A percentile compares a stretch with the other conserved stretches of the same genome.
Conservation (phyloP, 1,284 basidiomycete genomes). For the Cutaneotrichosporon arboriforme region DNA sequence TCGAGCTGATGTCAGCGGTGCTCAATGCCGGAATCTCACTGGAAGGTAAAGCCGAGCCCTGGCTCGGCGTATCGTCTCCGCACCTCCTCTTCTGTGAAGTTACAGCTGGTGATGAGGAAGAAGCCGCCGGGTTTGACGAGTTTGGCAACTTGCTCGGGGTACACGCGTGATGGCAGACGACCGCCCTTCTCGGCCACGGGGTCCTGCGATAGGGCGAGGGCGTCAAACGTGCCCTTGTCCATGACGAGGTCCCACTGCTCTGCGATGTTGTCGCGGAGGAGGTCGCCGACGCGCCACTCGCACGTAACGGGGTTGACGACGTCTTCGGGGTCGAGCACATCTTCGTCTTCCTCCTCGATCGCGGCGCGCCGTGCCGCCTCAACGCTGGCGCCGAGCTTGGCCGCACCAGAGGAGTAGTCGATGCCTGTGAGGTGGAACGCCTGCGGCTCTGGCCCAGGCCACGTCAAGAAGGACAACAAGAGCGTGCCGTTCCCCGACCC, state of each 20-base stretch:
- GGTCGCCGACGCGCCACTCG: conserved; percentile 40
- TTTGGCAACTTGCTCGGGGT: conserved; percentile 40
- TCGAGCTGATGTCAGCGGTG: conserved; percentile 22
- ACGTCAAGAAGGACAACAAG: conserved; percentile 45
- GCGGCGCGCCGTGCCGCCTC: conserved; percentile 25
- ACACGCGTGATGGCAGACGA: conserved; percentile 39
- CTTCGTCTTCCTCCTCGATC: conserved; percentile 17
- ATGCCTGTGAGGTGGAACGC: conserved; percentile 43
- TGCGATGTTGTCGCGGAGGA: conserved; percentile 33
- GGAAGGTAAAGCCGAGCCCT: conserved; percentile 15
- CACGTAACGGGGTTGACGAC: conserved; percentile 31
- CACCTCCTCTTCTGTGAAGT: conserved; percentile 48
- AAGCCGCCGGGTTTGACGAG: conserved; percentile 41
- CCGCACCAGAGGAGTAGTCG: conserved; percentile 42
- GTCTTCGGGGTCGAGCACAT: conserved; percentile 33
- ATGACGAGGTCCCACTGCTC: conserved; percentile 47
- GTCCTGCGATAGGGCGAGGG: conserved; percentile 39
- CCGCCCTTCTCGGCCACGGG: conserved; percentile 28
- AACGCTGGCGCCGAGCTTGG: conserved; percentile 31
- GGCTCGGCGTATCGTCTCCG: conserved; percentile 35
- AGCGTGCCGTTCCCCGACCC: conserved; percentile 47
- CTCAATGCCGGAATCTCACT: conserved; percentile 18
- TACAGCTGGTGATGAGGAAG: conserved; percentile 50
- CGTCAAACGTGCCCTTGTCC: conserved; percentile 49
- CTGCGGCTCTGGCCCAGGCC: conserved; percentile 23